Base-by-base conservation (phyloP, 352 stramenopile genomes). In the Globisporangium paddicum region DNA sequence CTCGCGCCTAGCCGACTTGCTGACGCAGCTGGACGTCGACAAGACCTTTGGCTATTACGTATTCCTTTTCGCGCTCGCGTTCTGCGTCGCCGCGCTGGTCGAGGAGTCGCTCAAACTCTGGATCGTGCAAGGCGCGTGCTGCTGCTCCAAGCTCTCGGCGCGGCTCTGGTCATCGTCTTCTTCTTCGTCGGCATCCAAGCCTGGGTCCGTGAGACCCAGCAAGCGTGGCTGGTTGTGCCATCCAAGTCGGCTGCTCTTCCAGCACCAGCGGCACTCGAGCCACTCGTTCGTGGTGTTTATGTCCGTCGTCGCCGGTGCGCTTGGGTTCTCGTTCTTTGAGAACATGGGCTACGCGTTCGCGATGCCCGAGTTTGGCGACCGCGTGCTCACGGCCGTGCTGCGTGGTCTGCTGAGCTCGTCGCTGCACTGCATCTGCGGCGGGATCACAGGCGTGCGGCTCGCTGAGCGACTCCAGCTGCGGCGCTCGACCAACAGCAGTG, bases 71-170 rank as follows among this genome's bases (percentile, higher is more conserved):
- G 60, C 60, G 10, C 37, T 78, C 44, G 69, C 77, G 11, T 90
- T 83, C 56, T 58, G 85, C 11, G 72, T 91, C 28, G 79, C 83
- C 0, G 77, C 57, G 30, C 62, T 88, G 5, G 79, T 90, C 21
- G 80, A 90, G 50, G 83, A 90, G 55, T 71, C 64, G 23, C 47
- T 86, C 49, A 90, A 90, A 51, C 72, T 79, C 41, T 91, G 83
- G 80, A 30, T 90, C 46, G 77, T 90, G 2, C 77, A 88, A 18
- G 68, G 76, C 28, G 60, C 54, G 8, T 88, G 76, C 47, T 76
- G 72, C 56, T 77, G 69, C 26, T 48, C 35, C 21, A 50, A 46
- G 19, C 5, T 28, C 0, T 16, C 50, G 14, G 13, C 50, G 19
- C 50, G 34, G 51, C 58, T 54, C 16, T 67, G 62, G 35, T 57